Base-by-base conservation (phyloP, 352 stramenopile species). In the Phytopythium cucurbitacearum region DNA sequence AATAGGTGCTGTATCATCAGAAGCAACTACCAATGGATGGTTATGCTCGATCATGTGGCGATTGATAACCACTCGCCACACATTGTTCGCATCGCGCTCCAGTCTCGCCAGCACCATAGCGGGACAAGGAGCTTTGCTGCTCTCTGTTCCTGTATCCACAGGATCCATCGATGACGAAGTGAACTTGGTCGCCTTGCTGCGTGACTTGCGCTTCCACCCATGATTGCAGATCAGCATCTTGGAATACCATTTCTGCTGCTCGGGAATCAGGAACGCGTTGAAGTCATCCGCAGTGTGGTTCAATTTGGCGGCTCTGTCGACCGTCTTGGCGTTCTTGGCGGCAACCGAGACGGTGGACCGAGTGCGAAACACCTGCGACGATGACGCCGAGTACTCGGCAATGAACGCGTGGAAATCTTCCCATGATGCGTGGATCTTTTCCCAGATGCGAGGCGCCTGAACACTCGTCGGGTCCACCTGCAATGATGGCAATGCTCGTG, bases 211-310 rank as follows among this genome's bases (percentile, higher is more conserved):
- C 48, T 87, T 87, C 80, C 80, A 89, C 0, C 80, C 80, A 47
- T 86, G 76, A 6, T 73, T 85, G 51, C 80, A 91, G 43, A 89
- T 89, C 15, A 89, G 51, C 58, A 91, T 56, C 60, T 91, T 91
- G 1, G 78, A 89, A 41, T 82, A 88, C 80, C 80, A 91, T 36
- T 84, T 85, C 43, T 71, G 68, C 10, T 65, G 42, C 16, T 83
- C 57, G 0, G 80, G 80, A 9, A 89, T 73, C 47, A 88, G 16
- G 13, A 76, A 68, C 2, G 53, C 60, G 0, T 43, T 55, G 3
- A 67, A 53, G 0, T 73, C 67, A 4, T 59, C 42, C 0, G 43
- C 36, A 0, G 59, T 49, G 28, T 76, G 76, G n/a, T 65, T 76
- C 3, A 57, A 52, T 34, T 84, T 83, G 7, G 47, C 57, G 32